Base-by-base conservation (phyloP, 495 filamentous ascomycete genomes). In the Copromyces sp. region DNA sequence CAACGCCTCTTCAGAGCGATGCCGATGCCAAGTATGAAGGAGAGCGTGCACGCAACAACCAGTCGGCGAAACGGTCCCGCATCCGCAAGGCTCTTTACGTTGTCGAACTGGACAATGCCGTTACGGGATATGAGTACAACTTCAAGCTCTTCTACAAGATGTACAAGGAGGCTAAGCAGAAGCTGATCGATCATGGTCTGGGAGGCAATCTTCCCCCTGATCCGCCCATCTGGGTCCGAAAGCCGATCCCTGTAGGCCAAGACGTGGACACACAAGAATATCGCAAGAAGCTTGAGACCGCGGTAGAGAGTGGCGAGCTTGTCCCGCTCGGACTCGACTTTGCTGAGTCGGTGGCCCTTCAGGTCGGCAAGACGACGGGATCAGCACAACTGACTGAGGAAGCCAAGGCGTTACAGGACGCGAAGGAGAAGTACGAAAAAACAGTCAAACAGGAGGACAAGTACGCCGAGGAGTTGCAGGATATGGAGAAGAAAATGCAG, bases 21-120 rank as follows among this genome's bases (percentile, higher is more conserved):
- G 53, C 53, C 1, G 53, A 65, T 35, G 53, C 53, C 12, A 65
- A 65, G 29, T 65, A 65, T 65, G 53, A 65, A 17, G 53, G 53
- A 37, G 53, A 65, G 32, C 53, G 71, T 24, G 59, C 20, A 17
- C 71, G 71, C 14, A 72, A 72, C 61, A 72, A 72, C 61, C 53
- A 69, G 24, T 72, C 71, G 14, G 71, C 71, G 4, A 72, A 70
- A 39, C 68, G 61, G 12, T 72, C 71, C 39, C 53, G 71, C 12
- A 38, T 42, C 7, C 40, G 45, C 39, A 72, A 72, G 39, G n/a
- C 35, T 11, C 61, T 72, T 38, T 70, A 72, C 61, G 41, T 72
- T 17, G 59, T 72, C 9, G 71, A 72, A 16, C 37, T 72, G n/a
- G 71, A 72, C 71, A 72, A 69, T 37, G 59, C 71, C 24, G 68